These are phyloP conservation scores for Globisporangium cystogenes DNA, from an alignment of 352 stramenopile genomes.

Conservation along the genomic window DNA sequence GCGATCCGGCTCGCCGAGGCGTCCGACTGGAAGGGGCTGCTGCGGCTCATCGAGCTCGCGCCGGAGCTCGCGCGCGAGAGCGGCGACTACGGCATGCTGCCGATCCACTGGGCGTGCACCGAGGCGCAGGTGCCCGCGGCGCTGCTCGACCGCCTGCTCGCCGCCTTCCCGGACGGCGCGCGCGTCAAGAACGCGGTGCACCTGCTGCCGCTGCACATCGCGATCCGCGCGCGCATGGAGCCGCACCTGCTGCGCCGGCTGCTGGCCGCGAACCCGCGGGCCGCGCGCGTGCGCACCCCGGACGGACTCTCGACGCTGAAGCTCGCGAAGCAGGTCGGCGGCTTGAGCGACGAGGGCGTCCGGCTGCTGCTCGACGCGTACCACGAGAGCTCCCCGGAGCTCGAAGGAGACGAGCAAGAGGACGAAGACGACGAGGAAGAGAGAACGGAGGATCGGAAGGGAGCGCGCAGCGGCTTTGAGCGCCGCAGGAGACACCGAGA, in stretches of 20 bases:
- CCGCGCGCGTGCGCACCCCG: constrained; percentile 36
- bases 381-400: constrained; percentile 1
- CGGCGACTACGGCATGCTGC: constrained; percentile 82
- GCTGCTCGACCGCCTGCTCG: constrained; percentile 55
- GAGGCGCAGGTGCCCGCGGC: constrained; percentile 52
- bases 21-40: constrained; percentile 69
- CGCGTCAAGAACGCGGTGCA: constrained; percentile 54
- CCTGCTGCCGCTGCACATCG: constrained; percentile 74
- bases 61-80: constrained; percentile 36
- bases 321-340: constrained; percentile 37
- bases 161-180: constrained; percentile 54
- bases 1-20: constrained; percentile 72
- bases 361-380: constrained; percentile 34
- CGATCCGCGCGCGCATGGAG: constrained; percentile 50
- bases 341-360: constrained; percentile 38
- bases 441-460: not conserved
- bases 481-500: no score
- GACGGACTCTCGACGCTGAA: constrained; percentile 44
- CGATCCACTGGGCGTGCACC: constrained; percentile 77
- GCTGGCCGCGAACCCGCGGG: constrained; percentile 44
- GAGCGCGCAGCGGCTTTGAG: no score
- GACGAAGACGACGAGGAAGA: no score
- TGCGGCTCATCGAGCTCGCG: constrained; percentile 51
- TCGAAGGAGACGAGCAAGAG: not conserved
- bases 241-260: constrained; percentile 46